Conservation (phyloP, 306 rosid genomes). For the Castanospermum australe region DNA sequence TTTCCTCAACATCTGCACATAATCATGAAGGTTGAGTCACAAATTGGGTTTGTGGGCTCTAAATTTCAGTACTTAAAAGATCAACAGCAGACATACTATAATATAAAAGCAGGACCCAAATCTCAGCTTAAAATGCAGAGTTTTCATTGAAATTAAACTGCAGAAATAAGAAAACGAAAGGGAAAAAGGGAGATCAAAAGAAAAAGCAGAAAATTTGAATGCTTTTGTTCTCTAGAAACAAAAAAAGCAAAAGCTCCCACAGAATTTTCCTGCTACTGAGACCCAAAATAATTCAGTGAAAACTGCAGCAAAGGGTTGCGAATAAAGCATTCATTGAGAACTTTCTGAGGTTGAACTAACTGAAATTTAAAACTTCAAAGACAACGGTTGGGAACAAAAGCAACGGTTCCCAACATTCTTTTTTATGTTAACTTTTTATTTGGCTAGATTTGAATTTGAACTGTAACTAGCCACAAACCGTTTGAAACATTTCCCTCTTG, state of each 20-base stretch:
- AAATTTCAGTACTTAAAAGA: conserved; percentile 26
- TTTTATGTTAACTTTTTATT: conserved; percentile 46
- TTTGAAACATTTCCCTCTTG: conserved; percentile 82
- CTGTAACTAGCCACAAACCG: conserved; percentile 21
- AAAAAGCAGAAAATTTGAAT: conserved; percentile 35
- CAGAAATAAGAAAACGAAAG: conserved; percentile 25
- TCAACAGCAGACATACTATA: conserved; percentile 32
- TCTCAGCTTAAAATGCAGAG: conserved; percentile 26
- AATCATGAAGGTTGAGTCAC: conserved; percentile 31
- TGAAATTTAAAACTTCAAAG: conserved; percentile 50
- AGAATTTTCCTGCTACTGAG: conserved; percentile 36
- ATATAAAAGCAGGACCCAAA: conserved; percentile 24
- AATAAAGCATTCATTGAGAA: conserved; percentile 38
- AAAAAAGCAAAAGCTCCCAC: conserved; percentile 45
- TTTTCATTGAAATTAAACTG: conserved; percentile 21
- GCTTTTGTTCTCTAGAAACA: conserved; percentile 32
- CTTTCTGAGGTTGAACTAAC: conserved; percentile 36
- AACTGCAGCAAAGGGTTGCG: conserved; percentile 37
- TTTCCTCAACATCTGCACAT: conserved; percentile 46
- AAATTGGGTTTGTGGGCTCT: conserved; percentile 24
- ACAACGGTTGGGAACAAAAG: conserved; percentile 42
- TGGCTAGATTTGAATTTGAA: conserved; percentile 65
- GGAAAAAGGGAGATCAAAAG: conserved; percentile 18
- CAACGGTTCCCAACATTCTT: conserved; percentile 47
- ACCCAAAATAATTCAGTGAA: conserved; percentile 33